Evolutionary conservation across 2,329 filamentous ascomycete genomes (phyloP).

Genomic region (Microdochium bolleyi): DNA sequence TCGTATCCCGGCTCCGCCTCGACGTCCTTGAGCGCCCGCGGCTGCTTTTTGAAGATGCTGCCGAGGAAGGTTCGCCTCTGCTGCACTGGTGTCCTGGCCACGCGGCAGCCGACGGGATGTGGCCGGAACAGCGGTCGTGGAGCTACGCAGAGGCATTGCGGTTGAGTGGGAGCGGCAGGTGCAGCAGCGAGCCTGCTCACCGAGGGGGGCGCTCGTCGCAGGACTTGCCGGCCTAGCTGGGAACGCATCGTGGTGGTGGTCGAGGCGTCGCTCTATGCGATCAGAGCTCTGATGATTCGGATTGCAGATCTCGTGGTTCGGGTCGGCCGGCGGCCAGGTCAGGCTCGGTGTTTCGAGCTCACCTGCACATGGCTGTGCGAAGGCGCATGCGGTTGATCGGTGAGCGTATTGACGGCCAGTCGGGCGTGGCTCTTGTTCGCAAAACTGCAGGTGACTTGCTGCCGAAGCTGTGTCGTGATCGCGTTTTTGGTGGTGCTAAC

Average conservation of each 20-base stretch:
- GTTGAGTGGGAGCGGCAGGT: slow-evolving; percentile 5
- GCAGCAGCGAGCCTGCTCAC: slow-evolving; percentile 12
- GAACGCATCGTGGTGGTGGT: slow-evolving; percentile 22
- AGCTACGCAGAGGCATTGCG: slow-evolving; percentile 3
- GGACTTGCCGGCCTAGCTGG: slow-evolving; percentile 25
- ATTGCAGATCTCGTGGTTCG: background rate
- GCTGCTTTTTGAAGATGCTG: slow-evolving; percentile 47
- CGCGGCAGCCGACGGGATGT: slow-evolving; percentile 19
- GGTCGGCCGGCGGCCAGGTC: background rate
- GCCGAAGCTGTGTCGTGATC: background rate
- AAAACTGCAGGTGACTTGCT: background rate
- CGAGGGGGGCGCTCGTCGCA: slow-evolving; percentile 23
- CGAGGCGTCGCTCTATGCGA: background rate
- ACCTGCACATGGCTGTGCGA: background rate
- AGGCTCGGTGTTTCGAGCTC: background rate
- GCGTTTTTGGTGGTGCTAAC: background rate
- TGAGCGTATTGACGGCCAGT: background rate
- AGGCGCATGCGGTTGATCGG: background rate
- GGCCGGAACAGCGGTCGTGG: slow-evolving; percentile 15
- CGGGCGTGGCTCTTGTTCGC: background rate
- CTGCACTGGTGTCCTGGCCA: slow-evolving; percentile 8
- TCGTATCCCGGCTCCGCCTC: slow-evolving; percentile 64
- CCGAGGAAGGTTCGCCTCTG: slow-evolving; percentile 54
- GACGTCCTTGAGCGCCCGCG: slow-evolving; percentile 51
- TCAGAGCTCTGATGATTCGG: background rate